Conservation (phyloP, 2,329 filamentous ascomycete genomes). For the Phyllosticta paracitricarpa region DNA sequence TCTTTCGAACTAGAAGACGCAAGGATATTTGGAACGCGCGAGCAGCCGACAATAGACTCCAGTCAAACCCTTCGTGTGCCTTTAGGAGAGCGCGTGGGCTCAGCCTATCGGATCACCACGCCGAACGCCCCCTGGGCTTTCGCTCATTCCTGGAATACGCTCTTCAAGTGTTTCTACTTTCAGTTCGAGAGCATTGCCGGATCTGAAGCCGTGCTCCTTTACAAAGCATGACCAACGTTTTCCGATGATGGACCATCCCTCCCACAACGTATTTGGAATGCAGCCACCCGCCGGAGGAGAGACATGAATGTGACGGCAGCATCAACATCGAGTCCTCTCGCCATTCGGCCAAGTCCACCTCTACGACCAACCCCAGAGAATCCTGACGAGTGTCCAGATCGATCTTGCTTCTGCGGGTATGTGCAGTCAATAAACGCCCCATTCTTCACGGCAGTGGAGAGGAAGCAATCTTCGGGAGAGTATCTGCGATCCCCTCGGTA, state of each 20-base stretch:
- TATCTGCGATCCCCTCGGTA: neutral
- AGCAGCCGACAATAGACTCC: no score
- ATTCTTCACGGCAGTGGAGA: neutral
- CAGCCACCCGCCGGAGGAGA: neutral
- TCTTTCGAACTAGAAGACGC: no score
- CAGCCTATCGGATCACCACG: conserved; percentile 14
- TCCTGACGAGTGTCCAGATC: neutral
- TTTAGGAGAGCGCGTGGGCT: no score
- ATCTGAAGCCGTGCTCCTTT: neutral
- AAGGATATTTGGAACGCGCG: no score
- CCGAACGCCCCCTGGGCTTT: neutral
- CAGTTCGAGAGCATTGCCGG: neutral
- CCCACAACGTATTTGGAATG: neutral
- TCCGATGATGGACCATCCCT: neutral
- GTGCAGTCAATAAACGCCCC: neutral
- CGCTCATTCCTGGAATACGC: neutral
- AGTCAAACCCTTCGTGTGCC: no score
- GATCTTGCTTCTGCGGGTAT: neutral
- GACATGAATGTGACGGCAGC: neutral
- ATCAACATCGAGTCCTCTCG: neutral
- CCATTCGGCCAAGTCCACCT: neutral
- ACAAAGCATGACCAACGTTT: neutral
- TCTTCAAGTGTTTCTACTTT: neutral
- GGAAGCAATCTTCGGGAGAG: neutral
- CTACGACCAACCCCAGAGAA: neutral